Base-by-base conservation (phyloP, 163 green algal genomes). In the Chloroidium sp. region DNA sequence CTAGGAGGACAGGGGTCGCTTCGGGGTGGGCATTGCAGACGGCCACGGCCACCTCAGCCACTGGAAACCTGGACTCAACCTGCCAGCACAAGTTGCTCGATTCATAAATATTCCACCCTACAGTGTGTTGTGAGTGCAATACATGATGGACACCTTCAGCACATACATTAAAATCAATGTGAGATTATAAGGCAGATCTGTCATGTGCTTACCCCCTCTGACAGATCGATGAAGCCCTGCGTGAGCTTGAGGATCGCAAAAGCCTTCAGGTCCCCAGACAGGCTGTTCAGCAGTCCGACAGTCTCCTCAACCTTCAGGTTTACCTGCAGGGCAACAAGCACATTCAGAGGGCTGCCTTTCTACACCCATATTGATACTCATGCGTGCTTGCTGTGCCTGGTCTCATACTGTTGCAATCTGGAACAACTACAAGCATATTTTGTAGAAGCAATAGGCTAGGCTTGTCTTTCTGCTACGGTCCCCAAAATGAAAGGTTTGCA, bases 21-120 rank as follows among this genome's bases (percentile, higher is more conserved):
- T 82, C 81, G 2, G 88, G 90, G 74, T 90, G 81, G 3, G 69
- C 68, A 0, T 79, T 72, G n/a, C 81, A 79, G 8, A 95, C 88
- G 68, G 89, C 87, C 62, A 93, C 92, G 4, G 89, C 78, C 67
- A 97, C 93, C 77, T 93, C 87, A 3, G 91, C 93, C 13, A 97
- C 82, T 0, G 93, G 92, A 80, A 97, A 97, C 3, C 92, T 92
- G 82, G 93, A 93, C 60, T 81, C 76, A 58, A 85, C 80, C 36
- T 88, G 77, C 75, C 85, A 36, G 36, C 36, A 36, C 36, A 36
- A 36, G 36, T 36, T 36, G 36, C 36, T 36, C 36, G 36, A 36
- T 36, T 36, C 36, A 36, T 36, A 36, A 36, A 36, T 36, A 36
- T 36, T 36, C 36, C 36, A 36, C 36, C 36, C 36, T 36, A 36